Evolutionary conservation across 2,329 filamentous ascomycete genomes (phyloP), one percentile per base, ranked within the genome.

Genomic region (Onygena corvina): DNA sequence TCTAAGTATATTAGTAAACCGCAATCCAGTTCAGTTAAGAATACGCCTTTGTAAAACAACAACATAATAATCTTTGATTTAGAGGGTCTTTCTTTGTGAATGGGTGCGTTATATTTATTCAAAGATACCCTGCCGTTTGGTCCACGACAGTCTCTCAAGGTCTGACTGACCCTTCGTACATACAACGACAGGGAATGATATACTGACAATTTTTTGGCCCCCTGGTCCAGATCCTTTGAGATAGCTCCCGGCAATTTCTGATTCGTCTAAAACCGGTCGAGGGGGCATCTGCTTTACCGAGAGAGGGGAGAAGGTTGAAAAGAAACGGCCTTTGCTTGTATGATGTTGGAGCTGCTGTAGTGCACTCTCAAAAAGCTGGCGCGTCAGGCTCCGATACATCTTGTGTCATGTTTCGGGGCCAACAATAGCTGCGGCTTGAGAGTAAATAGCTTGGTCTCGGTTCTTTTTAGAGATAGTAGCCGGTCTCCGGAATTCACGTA

Each of bases 211-310:
- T 65, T 95, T 95, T 64, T 98, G 92, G 0, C 92, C 92, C 20
- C 92, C 92, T 0, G 92, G 90, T 1, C 92, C 92, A 58, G 80
- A 85, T 59, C 92, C 92, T 64, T 92, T 94, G 53, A 98, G 75
- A 68, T 93, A 96, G 35, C 76, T 76, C 61, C 95, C 86, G 50
- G 83, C 80, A 57, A 96, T 80, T 47, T 95, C 88, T 14, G 75
- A 71, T 56, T 94, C 88, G 9, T 81, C 75, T 16, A 92, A 78
- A 9, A 80, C 77, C 11, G 84, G 82, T 3, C 88, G 80, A 4
- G 87, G 82, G 1, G 90, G 89, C 60, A 93, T 72, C 48, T 76
- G 76, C 61, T 83, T 84, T 14, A 65, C 64, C 34, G 54, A 45
- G 16, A 56, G 49, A 16, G 55, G 48, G 12, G 59, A 54, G 27